Evolutionary conservation across 176 grass and related monocot species (phyloP), one percentile per base, ranked within the genome.

Genomic region (Bromus sterilis): DNA sequence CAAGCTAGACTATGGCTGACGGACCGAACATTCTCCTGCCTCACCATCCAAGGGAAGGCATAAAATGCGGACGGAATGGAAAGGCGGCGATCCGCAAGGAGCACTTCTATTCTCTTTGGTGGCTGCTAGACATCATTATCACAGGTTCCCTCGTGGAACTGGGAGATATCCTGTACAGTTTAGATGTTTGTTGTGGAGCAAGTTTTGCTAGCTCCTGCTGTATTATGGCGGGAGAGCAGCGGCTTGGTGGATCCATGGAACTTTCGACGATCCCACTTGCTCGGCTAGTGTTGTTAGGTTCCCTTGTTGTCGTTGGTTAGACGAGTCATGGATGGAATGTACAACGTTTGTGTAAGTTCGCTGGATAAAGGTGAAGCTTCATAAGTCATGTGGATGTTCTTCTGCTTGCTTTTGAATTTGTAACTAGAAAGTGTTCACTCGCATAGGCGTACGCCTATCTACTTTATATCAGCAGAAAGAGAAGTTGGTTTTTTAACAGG

Each of bases 221-320:
- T 74, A 40, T 79, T 83, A 24, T 63, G 82, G 82, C 77, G 20
- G 82, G 77, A 29, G 77, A 31, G 9, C 41, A 31, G 70, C 70
- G 26, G 70, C 70, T 31, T 8, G 18, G 49, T 53, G 70, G 87
- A 89, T 89, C 70, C 21, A 11, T 32, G 48, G 70, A 69, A 49
- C 49, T 73, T n/a, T 51, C 70, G 70, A 48, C 25, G 70, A 85
- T 85, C 77, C 51, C 51, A 61, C 82, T 89, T 85, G 82, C 76
- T 84, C 75, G 63, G 57, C 48, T 31, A 63, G 78, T 39, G 36
- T 14, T 53, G 18, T 53, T 70, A 85, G 83, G 49, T 79, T 55
- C 55, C 15, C 18, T 37, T 69, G n/a, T 35, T 84, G 9, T 31
- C 18, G 24, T 66, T 55, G 6, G 46, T 78, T 73, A 24, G 28